Evolutionary conservation across 768 basidiomycete species (phyloP).

Genomic region (Suillus luteus): DNA sequence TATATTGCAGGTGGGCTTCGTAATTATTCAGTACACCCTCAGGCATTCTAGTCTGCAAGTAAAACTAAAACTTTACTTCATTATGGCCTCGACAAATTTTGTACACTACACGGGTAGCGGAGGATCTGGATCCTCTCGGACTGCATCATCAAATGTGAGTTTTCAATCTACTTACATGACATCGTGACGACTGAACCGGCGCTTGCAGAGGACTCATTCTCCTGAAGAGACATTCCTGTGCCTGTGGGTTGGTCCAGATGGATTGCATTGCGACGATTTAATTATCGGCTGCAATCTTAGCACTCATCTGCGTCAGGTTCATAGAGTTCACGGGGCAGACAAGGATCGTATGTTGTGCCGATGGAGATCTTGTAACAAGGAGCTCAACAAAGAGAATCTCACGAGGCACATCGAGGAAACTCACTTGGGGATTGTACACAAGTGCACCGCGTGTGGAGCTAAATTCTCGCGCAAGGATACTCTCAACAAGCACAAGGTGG

Average conservation of each 20-base stretch:
- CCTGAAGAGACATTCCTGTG: background rate
- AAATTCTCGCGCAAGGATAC: slow-evolving; percentile 24
- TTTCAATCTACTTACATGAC: background rate
- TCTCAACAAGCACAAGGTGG: slow-evolving; percentile 20
- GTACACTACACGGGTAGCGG: rapidly evolving
- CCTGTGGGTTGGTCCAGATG: background rate
- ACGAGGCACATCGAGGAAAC: slow-evolving; percentile 27
- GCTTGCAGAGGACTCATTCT: background rate
- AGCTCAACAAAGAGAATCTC: background rate
- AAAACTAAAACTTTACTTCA: background rate
- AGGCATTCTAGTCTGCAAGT: background rate
- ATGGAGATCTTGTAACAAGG: background rate
- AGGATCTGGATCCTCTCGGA: background rate
- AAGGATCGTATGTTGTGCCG: background rate
- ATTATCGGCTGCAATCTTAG: background rate
- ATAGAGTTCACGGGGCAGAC: background rate
- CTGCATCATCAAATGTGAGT: background rate
- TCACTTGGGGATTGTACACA: slow-evolving; percentile 24
- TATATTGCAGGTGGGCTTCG: background rate
- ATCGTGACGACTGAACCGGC: background rate
- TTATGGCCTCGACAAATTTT: background rate
- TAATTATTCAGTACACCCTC: background rate
- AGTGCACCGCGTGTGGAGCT: slow-evolving; percentile 17
- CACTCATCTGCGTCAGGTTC: background rate
- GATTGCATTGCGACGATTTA: background rate